These are phyloP conservation scores for Ogataea angusta DNA, from an alignment of 805 yeast genomes.

Conservation along the genomic window DNA sequence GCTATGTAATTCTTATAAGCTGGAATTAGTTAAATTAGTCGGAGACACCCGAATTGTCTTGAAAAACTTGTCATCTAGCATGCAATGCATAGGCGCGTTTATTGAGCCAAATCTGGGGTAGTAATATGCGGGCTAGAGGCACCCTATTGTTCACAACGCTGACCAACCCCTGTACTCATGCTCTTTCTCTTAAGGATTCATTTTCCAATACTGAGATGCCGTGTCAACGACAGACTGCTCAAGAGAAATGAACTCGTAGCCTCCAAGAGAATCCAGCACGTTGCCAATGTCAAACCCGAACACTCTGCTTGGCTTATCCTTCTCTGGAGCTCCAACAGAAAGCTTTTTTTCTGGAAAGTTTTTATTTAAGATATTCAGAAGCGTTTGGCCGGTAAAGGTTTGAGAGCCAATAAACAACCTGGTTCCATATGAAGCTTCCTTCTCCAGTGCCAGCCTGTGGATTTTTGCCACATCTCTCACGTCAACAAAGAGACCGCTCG, in stretches of 20 bases:
- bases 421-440: constrained; percentile 31
- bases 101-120: no score
- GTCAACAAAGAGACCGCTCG: constrained; percentile 35
- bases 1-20: no score
- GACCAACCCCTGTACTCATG: no score
- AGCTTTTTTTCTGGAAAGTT: constrained; percentile 44
- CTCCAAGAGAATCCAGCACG: constrained; percentile 18
- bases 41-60: no score
- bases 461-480: constrained; percentile 63
- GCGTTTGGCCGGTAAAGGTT: constrained; percentile 28
- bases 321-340: constrained; percentile 40
- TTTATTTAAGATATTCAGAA: constrained; percentile 33
- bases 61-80: no score
- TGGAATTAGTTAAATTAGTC: no score
- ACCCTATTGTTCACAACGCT: no score
- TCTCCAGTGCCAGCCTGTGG: constrained; percentile 49
- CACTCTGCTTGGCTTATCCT: constrained; percentile 6
- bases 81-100: no score
- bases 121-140: no score
- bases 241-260: constrained; percentile 36
- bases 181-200: no score
- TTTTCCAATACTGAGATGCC: constrained; percentile 29
- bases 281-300: constrained; percentile 2
- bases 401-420: constrained; percentile 31
- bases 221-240: constrained; percentile 41